Evolutionary conservation across 257 asterid species (phyloP).

Genomic region (Penstemon davidsonii): DNA sequence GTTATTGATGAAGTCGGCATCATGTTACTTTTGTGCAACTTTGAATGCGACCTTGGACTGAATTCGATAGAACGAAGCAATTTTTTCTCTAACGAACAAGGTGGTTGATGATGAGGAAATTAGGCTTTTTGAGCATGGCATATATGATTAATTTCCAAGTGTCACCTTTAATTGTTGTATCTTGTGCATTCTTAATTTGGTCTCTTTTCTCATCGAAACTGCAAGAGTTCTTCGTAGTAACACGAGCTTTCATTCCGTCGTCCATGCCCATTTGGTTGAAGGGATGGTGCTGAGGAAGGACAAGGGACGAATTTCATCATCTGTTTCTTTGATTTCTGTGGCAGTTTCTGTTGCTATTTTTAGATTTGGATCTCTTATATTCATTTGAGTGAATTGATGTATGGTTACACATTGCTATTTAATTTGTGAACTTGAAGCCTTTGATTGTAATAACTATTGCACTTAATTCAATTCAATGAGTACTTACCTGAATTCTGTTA

Average conservation of each 20-base stretch:
- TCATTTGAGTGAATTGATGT: slow-evolving; percentile 4
- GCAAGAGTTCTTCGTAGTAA: slow-evolving; percentile 11
- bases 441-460: too few species aligned
- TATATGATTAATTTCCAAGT: slow-evolving; percentile 46
- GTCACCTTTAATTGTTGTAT: slow-evolving; percentile 36
- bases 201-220: slow-evolving; percentile 34
- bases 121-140: slow-evolving; percentile 40
- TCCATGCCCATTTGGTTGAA: slow-evolving; percentile 49
- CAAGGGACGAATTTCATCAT: slow-evolving; percentile 38
- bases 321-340: slow-evolving; percentile 28
- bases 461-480: too few species aligned
- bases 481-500: too few species aligned
- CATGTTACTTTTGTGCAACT: slow-evolving; percentile 49
- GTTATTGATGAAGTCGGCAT: slow-evolving; percentile 43
- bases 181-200: slow-evolving; percentile 41
- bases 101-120: slow-evolving; percentile 44
- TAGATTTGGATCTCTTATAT: slow-evolving; percentile 26
- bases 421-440: too few species aligned
- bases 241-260: slow-evolving; percentile 27
- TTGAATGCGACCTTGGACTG: slow-evolving; percentile 40
- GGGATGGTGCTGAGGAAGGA: slow-evolving; percentile 64
- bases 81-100: slow-evolving; percentile 55
- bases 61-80: slow-evolving; percentile 44
- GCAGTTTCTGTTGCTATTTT: slow-evolving; percentile 16
- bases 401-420: too few species aligned